Percentiles rank a stretch among this genome's conserved stretches.
Evolutionary conservation across 805 yeast species (phyloP).

Genomic region (Pichia scutulata): DNA sequence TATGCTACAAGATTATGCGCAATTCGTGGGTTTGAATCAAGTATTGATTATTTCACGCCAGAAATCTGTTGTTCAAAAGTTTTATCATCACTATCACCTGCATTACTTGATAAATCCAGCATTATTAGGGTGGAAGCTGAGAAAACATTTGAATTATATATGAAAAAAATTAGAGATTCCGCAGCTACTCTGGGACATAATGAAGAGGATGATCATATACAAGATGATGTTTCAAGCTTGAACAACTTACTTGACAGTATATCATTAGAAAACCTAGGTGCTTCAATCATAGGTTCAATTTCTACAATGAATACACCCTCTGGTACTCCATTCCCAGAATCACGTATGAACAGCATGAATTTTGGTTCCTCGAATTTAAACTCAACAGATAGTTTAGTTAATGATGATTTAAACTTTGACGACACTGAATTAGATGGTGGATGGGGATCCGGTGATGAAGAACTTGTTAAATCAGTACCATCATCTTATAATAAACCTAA

Average conservation of each 20-base stretch:
- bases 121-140: constrained; percentile 70
- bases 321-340: constrained; percentile 3
- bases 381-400: constrained; percentile 2
- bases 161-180: constrained; percentile 44
- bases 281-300: not conserved
- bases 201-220: constrained; percentile 21
- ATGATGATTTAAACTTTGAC: constrained; percentile 16
- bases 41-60: constrained; percentile 60
- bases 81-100: constrained; percentile 77
- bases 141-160: constrained; percentile 53
- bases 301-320: constrained; percentile 3
- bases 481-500: not conserved
- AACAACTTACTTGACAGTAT: constrained; percentile 13
- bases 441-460: constrained; percentile 25
- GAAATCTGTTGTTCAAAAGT: constrained; percentile 74
- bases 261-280: constrained; percentile 20
- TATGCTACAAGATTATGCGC: constrained; percentile 72
- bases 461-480: not conserved
- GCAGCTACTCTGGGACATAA: constrained; percentile 30
- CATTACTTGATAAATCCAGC: constrained; percentile 65
- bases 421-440: constrained; percentile 19
- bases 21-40: constrained; percentile 58
- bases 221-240: constrained; percentile 14
- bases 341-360: not conserved
- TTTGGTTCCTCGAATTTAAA: not conserved